Evolutionary conservation across 495 filamentous ascomycete species (phyloP).

Genomic region (Xylaria telfairii): DNA sequence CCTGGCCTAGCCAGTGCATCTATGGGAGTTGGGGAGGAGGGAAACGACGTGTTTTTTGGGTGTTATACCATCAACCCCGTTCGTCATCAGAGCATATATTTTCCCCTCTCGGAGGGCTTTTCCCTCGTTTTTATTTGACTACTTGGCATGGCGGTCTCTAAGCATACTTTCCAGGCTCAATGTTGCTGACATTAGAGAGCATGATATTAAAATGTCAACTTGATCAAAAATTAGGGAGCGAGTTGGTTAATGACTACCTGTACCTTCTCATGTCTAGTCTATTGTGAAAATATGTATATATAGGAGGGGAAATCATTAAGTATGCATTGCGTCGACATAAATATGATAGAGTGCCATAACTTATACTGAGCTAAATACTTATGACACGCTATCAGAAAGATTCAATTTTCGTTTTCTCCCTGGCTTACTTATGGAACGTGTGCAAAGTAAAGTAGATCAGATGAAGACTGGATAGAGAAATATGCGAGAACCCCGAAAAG

Average conservation of each 20-base stretch:
- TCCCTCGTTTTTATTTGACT: background rate
- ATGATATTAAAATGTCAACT: slow-evolving; percentile 2
- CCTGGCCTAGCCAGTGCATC: slow-evolving; percentile 35
- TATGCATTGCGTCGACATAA: background rate
- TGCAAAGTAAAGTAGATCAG: background rate
- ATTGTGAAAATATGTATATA: background rate
- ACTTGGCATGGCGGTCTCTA: slow-evolving; percentile 3
- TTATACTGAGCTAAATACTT: background rate
- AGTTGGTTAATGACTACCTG: background rate
- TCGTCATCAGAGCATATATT: slow-evolving; percentile 15
- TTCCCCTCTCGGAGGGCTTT: background rate
- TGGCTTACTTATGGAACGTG: background rate
- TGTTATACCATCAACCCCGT: slow-evolving; percentile 5
- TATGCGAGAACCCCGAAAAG: too few species aligned
- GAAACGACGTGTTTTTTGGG: slow-evolving; percentile 21
- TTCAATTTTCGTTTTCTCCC: background rate
- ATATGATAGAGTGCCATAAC: background rate
- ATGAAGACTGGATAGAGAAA: background rate
- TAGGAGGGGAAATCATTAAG: background rate
- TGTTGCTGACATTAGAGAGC: slow-evolving; percentile 12
- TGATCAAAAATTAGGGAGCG: background rate
- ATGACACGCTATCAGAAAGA: background rate
- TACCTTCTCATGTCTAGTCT: background rate
- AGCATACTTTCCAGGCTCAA: background rate
- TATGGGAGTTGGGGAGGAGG: slow-evolving; percentile 31